phyloP scores from a whole-genome alignment of 305 asterid genomes.

The Rubia tinctorum region DNA sequence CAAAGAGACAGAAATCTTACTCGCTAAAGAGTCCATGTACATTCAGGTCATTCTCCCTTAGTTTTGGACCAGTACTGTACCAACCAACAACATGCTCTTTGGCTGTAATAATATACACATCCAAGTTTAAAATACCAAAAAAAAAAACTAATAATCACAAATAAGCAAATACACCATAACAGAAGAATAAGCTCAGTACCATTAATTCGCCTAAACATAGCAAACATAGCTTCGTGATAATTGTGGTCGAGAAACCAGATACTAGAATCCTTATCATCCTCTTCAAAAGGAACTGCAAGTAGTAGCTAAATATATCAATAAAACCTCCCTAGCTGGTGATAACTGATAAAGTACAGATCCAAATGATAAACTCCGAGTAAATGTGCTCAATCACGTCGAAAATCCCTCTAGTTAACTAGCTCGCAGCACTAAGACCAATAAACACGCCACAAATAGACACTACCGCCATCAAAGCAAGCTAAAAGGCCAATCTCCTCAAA shows the following conservation, averaged over 20 bases:
- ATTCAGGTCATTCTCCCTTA: conserved; percentile 78
- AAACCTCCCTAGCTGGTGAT: background rate
- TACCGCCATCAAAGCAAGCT: conserved; percentile 2
- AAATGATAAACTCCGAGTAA: background rate
- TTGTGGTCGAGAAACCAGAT: conserved; percentile 97
- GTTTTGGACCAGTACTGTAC: conserved; percentile 97
- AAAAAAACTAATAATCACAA: background rate
- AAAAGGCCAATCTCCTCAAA: background rate
- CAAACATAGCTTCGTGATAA: conserved; percentile 89
- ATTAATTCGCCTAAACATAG: conserved; percentile 91
- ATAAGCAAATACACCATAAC: background rate
- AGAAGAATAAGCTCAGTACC: conserved; percentile 34
- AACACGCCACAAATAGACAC: background rate
- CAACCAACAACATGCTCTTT: conserved; percentile 99
- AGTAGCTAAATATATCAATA: conserved; percentile 19
- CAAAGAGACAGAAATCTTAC: conserved; percentile 40
- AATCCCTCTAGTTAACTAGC: background rate
- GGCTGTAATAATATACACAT: conserved; percentile 44
- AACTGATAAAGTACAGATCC: background rate
- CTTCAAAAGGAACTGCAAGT: conserved; percentile 88
- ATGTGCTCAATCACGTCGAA: background rate
- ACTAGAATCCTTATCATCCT: conserved; percentile 87
- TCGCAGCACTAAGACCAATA: background rate
- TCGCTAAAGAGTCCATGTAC: conserved; percentile 75
- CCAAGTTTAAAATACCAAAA: conserved; percentile 15